Base-by-base conservation (phyloP, 306 rosid species). In the Coriaria nepalensis region DNA sequence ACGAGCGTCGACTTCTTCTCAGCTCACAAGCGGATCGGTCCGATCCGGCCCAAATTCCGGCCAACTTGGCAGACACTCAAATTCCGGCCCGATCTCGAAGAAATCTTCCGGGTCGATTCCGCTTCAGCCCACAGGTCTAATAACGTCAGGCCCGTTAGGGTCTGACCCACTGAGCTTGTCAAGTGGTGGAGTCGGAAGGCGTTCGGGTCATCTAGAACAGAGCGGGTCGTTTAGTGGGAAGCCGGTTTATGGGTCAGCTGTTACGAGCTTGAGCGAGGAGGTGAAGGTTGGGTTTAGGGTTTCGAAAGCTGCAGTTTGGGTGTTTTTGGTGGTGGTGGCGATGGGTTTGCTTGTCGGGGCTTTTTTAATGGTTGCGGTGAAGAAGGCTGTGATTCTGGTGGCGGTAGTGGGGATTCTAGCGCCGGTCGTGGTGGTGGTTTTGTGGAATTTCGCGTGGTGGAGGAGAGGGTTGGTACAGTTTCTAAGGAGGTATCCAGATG, bases 11-110 rank as follows among this genome's bases (percentile, higher is more conserved):
- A 69, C 93, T 0, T 77, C 94, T 0, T 82, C 96, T 5, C 94
- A 82, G 53, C 78, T 56, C 45, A 77, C 50, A 62, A 76, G 75
- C 46, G 96, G 87, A 29, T 64, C 79, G 9, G 59, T 64, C 56
- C 94, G 98, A 85, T 85, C 98, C 75, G 85, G 87, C 1, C 75
- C 98, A 6, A 82, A 74, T 37, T 78, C 94, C 13, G 94, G 93
- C 6, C 84, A 71, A 2, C 6, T 67, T 0, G 64, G 67, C 4
- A 78, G 62, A 52, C 73, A 57, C 32, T 66, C 81, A 0, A 73
- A 68, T 66, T 84, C 80, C 33, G 87, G 90, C 45, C 67, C 72
- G 33, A 52, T 70, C 36, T 47, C 79, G 6, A 64, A 72, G 68
- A 84, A 73, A 55, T 65, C 81, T 0, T 75, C 94, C 0, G 97